These are phyloP conservation scores for Suillus weaverae DNA, from an alignment of 768 basidiomycete genomes.

Conservation along the genomic window DNA sequence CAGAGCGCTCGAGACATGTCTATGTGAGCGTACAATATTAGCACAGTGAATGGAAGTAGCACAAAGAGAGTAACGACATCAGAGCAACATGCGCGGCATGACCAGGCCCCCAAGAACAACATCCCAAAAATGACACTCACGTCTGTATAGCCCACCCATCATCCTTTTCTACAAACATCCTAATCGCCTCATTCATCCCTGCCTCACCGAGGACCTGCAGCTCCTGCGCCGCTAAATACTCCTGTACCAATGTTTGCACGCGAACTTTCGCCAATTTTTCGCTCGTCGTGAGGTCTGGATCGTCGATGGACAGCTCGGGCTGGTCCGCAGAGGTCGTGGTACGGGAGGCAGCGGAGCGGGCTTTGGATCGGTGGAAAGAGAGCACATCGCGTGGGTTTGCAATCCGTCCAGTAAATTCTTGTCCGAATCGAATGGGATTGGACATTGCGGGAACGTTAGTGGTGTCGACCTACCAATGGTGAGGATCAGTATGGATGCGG, in stretches of 20 bases:
- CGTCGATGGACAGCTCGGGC: constrained; percentile 81
- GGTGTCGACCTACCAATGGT: constrained; percentile 68
- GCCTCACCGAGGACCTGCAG: constrained; percentile 86
- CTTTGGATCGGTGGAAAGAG: constrained; percentile 82
- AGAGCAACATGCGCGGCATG: neutral
- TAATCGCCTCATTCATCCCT: constrained; percentile 92
- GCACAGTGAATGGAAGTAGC: neutral
- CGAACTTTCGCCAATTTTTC: constrained; percentile 81
- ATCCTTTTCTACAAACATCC: constrained; percentile 96
- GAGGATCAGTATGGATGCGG: constrained; percentile 2
- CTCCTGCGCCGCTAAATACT: constrained; percentile 91
- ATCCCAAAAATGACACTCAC: constrained; percentile 45
- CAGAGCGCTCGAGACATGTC: constrained; percentile 65
- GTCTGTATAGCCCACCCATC: constrained; percentile 88
- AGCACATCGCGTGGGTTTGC: constrained; percentile 96
- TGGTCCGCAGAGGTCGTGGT: constrained; percentile 69
- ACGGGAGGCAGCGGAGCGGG: constrained; percentile 37
- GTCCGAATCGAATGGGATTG: constrained; percentile 96
- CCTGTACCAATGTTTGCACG: constrained; percentile 86
- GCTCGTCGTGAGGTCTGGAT: constrained; percentile 60
- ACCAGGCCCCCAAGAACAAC: neutral
- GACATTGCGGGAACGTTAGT: constrained; percentile 89
- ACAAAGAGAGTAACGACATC: neutral
- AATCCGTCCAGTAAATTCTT: constrained; percentile 86
- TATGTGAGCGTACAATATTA: constrained; percentile 26